Evolutionary conservation across 2,329 filamentous ascomycete genomes (phyloP).

Genomic region (Fusarium neocosmosporiellum): DNA sequence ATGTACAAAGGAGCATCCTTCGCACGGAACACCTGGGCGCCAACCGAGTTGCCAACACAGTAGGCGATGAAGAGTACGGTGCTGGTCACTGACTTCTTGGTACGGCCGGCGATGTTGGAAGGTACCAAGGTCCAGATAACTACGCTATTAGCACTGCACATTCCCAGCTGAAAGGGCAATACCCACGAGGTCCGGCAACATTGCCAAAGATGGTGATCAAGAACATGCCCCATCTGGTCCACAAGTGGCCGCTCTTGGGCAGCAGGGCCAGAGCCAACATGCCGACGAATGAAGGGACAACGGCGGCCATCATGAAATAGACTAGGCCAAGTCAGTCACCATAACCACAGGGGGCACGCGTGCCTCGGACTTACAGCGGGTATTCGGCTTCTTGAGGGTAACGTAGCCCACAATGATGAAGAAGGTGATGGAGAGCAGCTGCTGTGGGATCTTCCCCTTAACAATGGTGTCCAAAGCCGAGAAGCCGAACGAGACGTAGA

Average conservation of each 20-base stretch:
- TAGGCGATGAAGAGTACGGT: constrained; percentile 38
- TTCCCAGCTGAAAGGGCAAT: too few relatives aligned
- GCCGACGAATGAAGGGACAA: constrained; percentile 46
- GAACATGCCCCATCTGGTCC: constrained; percentile 49
- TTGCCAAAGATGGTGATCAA: constrained; percentile 43
- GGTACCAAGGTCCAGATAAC: constrained; percentile 49
- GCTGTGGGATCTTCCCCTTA: constrained; percentile 46
- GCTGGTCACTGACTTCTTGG: constrained; percentile 47
- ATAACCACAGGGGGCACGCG: not conserved
- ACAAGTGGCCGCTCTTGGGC: constrained; percentile 39
- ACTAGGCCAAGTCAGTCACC: not conserved
- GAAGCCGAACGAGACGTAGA: constrained; percentile 49
- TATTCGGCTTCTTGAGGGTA: not conserved
- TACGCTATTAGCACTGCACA: too few relatives aligned
- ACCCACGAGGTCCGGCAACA: constrained; percentile 30
- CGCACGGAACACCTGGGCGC: constrained; percentile 23
- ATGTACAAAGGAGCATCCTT: not conserved
- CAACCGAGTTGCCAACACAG: constrained; percentile 37
- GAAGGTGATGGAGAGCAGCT: not conserved
- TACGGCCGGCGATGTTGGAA: constrained; percentile 54
- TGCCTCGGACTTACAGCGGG: not conserved
- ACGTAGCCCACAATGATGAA: not conserved
- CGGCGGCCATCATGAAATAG: not conserved
- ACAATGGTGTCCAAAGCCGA: constrained; percentile 45
- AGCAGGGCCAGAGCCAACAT: constrained; percentile 47